Evolutionary conservation across 805 yeast genomes (phyloP), one percentile per base, ranked within the genome.

Genomic region (Sugiyamaella chiloensis): DNA sequence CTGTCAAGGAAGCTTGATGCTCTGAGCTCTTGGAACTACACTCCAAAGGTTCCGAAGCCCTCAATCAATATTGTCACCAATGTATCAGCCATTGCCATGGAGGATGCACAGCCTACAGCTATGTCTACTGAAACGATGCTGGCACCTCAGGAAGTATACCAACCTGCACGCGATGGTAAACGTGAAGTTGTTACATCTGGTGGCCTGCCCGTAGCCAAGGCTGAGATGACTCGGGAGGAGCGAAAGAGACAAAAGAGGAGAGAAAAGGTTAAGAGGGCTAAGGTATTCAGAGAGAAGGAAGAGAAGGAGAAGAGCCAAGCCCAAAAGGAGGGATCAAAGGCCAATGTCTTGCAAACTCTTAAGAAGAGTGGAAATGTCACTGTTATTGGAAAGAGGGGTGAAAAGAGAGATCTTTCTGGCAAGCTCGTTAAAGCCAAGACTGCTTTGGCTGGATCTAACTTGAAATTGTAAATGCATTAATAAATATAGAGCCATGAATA

Each of bases 101-200:
- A 91, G 68, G 98, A 93, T 61, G 93, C 96, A 1, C 97, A 89
- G 69, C 99, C 99, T 42, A 73, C 87, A 49, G 82, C 89, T 30
- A 74, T 86, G 69, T 79, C 93, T 1, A 70, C 78, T 27, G 87
- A 83, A 19, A 71, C 83, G 11, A 78, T 85, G 42, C 74, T 93
- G 59, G 99, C 99, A 2, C 99, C 99, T 32, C 99, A 91, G 70
- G 99, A 91, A 68, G 74, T 93, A 6, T 93, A 83, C 67, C 79
- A 74, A 62, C 61, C 70, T 7, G 52, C 58, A 19, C 64, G 72
- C 5, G 36, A 48, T 12, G 42, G 42, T 42, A 64, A 71, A 67
- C 52, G 75, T 54, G 90, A 86, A 63, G 84, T 87, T 16, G 71
- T 78, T 51, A 63, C 64, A 6, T 80, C 80, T 58, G 82, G 87